Base-by-base conservation (phyloP, 1,139 yeast genomes). In the Saccharomyces pastorianus region DNA sequence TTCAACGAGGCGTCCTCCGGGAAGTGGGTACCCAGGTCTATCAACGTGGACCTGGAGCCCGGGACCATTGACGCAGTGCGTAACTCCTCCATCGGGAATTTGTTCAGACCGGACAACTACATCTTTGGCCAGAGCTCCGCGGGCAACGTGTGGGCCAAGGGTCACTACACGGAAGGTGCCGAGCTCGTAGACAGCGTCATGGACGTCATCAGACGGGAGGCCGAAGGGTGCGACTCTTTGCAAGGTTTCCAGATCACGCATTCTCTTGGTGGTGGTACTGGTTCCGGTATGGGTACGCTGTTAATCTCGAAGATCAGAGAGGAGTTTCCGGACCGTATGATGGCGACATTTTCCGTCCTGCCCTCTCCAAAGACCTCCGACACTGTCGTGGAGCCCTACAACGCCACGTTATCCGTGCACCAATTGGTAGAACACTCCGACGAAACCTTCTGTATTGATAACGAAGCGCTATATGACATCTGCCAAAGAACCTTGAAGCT, bases 141-240 rank as follows among this genome's bases (percentile, higher is more conserved):
- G 6, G 96, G 96, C 64, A 89, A 89, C 68, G 95, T 87, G 65
- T 89, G 96, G 96, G 96, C 96, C 58, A 89, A 88, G 73, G 96
- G 96, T 69, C 95, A 88, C 73, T 89, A 89, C 76, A 89, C 96
- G 49, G 96, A 89, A 72, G 96, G 96, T 65, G 96, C 96, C 4
- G 96, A 89, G 76, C 78, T 89, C 61, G 93, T 88, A 52, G 96
- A 89, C 69, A 81, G 89, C 31, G 96, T 89, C 34, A 74, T 89
- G 78, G 96, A 89, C 63, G 90, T 85, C 48, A 83, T 89, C 54
- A 84, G 96, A 76, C 85, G 96, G 72, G 96, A 89, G 74, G 96
- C 95, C 34, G 96, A 89, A 76, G 87, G 86, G 47, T 84, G 95
- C 72, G 96, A 89, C 72, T 85, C 95, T 58, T 79, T 89, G 64